Percentiles rank a stretch among this genome's conserved stretches.
These are phyloP conservation scores for Pascua sp. DNA, from an alignment of 1,284 basidiomycete species.

Conservation along the genomic window DNA sequence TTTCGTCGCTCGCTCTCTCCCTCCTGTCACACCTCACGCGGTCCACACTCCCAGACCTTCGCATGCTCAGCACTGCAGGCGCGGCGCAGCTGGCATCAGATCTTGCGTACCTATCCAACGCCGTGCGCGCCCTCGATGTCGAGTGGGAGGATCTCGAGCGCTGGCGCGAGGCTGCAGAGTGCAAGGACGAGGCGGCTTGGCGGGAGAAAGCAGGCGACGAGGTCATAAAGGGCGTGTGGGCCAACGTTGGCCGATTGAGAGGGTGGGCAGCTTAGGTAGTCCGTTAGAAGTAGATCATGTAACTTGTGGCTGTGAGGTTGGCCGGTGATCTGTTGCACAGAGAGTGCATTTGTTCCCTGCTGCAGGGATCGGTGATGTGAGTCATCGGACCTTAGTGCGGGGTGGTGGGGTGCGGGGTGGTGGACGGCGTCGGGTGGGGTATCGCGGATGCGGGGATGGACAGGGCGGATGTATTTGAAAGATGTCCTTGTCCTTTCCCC, in stretches of 20 bases:
- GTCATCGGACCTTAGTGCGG: too few relatives aligned
- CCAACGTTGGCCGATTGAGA: slow-evolving; percentile 6
- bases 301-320: too few relatives aligned
- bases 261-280: slow-evolving; percentile 1
- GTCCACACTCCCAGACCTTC: slow-evolving; percentile 61
- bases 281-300: not conserved
- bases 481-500: too few relatives aligned
- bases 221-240: slow-evolving; percentile 12
- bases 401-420: too few relatives aligned
- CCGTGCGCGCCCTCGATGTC: slow-evolving; percentile 84
- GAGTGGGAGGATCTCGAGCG: slow-evolving; percentile 68
- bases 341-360: too few relatives aligned
- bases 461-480: too few relatives aligned
- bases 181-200: slow-evolving; percentile 57
- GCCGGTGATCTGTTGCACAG: too few relatives aligned
- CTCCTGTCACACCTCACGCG: slow-evolving; percentile 69
- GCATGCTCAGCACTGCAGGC: slow-evolving; percentile 61
- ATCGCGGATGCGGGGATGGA: too few relatives aligned
- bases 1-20: slow-evolving; percentile 77
- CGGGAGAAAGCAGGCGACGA: slow-evolving; percentile 16
- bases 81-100: slow-evolving; percentile 82
- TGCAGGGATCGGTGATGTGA: too few relatives aligned
- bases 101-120: slow-evolving; percentile 81
- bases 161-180: slow-evolving; percentile 65
- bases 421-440: too few relatives aligned